These are phyloP conservation scores for Eimeria tenella DNA, from an alignment of 169 alveolate genomes.

Conservation along the genomic window DNA sequence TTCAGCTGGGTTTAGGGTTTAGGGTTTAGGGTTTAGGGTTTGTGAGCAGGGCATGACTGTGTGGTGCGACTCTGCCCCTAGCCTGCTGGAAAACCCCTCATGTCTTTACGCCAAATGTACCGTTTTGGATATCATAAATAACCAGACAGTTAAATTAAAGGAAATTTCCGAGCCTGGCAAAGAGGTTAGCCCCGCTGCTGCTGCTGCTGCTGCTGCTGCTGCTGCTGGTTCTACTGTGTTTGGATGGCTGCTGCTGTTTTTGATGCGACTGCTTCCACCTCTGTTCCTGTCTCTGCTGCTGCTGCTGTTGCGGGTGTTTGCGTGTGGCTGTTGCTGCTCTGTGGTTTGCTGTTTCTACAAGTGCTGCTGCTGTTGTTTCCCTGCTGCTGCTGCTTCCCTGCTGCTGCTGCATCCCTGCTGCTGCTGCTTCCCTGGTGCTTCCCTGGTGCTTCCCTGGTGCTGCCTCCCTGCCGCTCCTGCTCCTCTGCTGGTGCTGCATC, in stretches of 20 bases:
- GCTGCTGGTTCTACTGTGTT: background rate
- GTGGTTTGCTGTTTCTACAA: no score
- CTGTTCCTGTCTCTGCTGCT: no score
- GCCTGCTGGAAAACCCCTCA: background rate
- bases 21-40: background rate
- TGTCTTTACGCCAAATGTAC: conserved; percentile 36
- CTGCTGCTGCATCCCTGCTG: no score
- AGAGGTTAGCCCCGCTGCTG: background rate
- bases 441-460: no score
- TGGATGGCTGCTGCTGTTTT: background rate
- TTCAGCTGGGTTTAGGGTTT: background rate
- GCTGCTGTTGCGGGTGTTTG: no score
- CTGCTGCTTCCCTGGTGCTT: no score
- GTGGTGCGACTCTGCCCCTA: conserved; percentile 70
- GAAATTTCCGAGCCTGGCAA: background rate
- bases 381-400: no score
- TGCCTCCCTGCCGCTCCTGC: no score
- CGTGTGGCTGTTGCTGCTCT: no score
- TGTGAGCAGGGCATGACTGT: conserved; percentile 47
- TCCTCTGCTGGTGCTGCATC: no score
- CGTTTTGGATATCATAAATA: conserved; percentile 67
- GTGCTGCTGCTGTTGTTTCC: no score
- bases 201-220: background rate
- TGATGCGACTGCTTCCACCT: no score
- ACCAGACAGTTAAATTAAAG: background rate